These are phyloP conservation scores for Cardamine occulta DNA, from an alignment of 345 rosid genomes.

Conservation along the genomic window DNA sequence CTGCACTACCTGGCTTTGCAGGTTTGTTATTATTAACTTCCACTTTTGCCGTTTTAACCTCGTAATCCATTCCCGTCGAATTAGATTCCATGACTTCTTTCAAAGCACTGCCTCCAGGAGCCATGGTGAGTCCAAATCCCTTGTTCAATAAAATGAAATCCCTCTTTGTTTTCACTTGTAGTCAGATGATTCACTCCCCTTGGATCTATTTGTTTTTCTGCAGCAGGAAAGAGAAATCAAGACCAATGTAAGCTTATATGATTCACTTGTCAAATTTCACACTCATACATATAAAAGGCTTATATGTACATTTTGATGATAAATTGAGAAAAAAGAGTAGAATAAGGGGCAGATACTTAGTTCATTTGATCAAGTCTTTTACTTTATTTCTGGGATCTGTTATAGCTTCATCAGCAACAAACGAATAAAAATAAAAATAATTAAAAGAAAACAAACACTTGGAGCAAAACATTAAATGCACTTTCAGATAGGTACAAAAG, in stretches of 20 bases:
- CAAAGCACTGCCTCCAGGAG: slow-evolving; percentile 68
- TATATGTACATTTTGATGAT: not conserved
- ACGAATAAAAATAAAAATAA: slow-evolving; percentile 5
- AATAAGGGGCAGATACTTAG: slow-evolving; percentile 7
- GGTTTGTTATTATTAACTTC: slow-evolving; percentile 52
- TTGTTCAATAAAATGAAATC: not conserved
- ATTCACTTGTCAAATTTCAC: slow-evolving; percentile 23
- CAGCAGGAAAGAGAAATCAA: not conserved
- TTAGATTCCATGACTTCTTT: slow-evolving; percentile 64
- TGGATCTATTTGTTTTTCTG: slow-evolving; percentile 33
- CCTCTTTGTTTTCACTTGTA: slow-evolving; percentile 12
- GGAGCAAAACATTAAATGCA: slow-evolving; percentile 34
- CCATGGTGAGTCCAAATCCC: slow-evolving; percentile 43
- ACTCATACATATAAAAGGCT: not conserved
- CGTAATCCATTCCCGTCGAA: slow-evolving; percentile 53
- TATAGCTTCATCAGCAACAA: slow-evolving; percentile 19
- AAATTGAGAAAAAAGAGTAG: not conserved
- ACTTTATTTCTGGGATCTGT: slow-evolving; percentile 20
- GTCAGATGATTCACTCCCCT: slow-evolving; percentile 1
- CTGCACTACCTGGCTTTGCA: slow-evolving; percentile 53
- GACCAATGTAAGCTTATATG: not conserved
- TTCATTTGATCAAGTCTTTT: slow-evolving; percentile 25
- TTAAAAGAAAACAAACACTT: slow-evolving; percentile 20
- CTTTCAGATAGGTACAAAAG: slow-evolving; percentile 28
- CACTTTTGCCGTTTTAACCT: slow-evolving; percentile 49